Evolutionary conservation across 345 rosid species (phyloP), one percentile per base, ranked within the genome.

Genomic region (Stellera chamaejasme): DNA sequence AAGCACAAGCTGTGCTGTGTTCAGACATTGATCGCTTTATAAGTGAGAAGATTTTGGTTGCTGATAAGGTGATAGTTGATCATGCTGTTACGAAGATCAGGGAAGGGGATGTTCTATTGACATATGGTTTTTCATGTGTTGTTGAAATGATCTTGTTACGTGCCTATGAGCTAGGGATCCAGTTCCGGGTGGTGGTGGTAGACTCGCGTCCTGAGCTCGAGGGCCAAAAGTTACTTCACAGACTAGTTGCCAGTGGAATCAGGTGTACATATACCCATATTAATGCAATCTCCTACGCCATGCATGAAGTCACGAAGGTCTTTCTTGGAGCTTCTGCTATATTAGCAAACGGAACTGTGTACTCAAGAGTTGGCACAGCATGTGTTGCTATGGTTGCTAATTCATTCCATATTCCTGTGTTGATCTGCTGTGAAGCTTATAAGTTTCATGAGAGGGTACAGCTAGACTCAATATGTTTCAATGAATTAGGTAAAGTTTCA

Each of bases 391-490:
- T 87, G 96, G 89, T 84, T 62, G 96, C 96, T 19, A 70, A 87
- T 55, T 82, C 80, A 32, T 84, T 77, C 52, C 72, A 48, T 12
- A 80, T 87, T 60, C 92, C 89, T 32, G 92, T 87, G 15, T 71
- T 87, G 56, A 77, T 87, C 15, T 87, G 89, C 42, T 87, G 96
- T 50, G 96, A 87, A 76, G 85, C 92, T 16, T 87, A 87, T 66
- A 87, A 87, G 69, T 87, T 87, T 74, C 92, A 87, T 65, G 87
- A 84, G 70, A 75, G 92, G 78, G 92, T 87, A 56, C 77, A 84
- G 54, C 83, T 87, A 54, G 96, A 87, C 72, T 87, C 96, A 2
- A 80, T 87, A 59, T 87, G 92, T 68, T 77, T 77, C 50, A 84
- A 87, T 53, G 92, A 87, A 68, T 77, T 87, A 64, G 96, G 92